Base-by-base conservation (phyloP, 2,329 filamentous ascomycete species). In the Botrytis medusae region DNA sequence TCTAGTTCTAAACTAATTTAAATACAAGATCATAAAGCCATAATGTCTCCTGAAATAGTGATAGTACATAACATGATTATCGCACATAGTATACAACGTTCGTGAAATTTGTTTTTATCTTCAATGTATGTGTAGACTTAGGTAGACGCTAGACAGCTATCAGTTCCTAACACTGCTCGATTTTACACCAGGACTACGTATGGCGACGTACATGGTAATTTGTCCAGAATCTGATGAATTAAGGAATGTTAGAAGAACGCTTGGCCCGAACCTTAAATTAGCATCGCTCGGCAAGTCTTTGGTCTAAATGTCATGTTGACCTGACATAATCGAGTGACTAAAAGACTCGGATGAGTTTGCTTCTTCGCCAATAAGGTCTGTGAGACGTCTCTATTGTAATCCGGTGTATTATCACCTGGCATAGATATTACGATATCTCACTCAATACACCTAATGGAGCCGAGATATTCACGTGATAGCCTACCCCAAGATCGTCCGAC, bases 361-460 rank as follows among this genome's bases (percentile, higher is more conserved):
- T 16, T 34, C 25, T 8, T 40, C 22, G 0, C 1, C 6, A 12
- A 40, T 1, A 62, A n/a, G 2, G 6, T 4, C 14, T n/a, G 22
- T 1, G 25, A n/a, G 16, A 16, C 1, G 6, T 18, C 14, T 18
- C n/a, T 57, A 32, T 18, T 57, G 51, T 8, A 2, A 57, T 57
- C 14, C 0, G n/a, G 29, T 18, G n/a, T 8, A 57, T 57, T 32
- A 0, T 18, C 14, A 3, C 51, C 1, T 2, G n/a, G 6, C 3
- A 18, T 57, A 4, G 14, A 2, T 29, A 18, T 57, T 29, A 8
- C 8, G n/a, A 9, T 57, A 1, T 57, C 0, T 2, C 2, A 57
- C 14, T 29, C 12, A 57, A 57, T 57, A 29, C 51, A 57, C 51
- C 51, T 57, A 6, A 29, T 9, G n/a, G 51, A 57, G 51, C 51